Evolutionary conservation across 2,329 filamentous ascomycete genomes (phyloP), one percentile per base, ranked within the genome.

Genomic region (Trichoderma oligosporum): DNA sequence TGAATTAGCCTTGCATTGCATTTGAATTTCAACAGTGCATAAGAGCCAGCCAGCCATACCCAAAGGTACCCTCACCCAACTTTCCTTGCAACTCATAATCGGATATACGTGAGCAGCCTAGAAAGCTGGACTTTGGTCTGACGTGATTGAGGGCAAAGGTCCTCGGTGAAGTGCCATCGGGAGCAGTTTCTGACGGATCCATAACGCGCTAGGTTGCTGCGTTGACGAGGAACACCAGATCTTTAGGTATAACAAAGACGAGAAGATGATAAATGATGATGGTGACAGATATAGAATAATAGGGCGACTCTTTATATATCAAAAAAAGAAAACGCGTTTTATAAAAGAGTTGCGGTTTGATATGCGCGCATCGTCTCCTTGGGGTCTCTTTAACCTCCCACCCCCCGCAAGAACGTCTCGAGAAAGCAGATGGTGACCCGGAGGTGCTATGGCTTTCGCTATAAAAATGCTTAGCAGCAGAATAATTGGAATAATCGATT

Each of bases 11-110:
- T 33, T 24, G 4, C 29, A 41, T 11, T 33, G 7, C 6, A 14
- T 55, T 25, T 7, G 9, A 7, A n/a, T n/a, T n/a, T n/a, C n/a
- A n/a, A n/a, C n/a, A n/a, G 18, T 12, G 12, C 8, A 11, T 25
- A 46, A 27, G n/a, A 46, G 35, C 27, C 36, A 47, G 20, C 41
- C 31, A 29, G 48, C 68, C 83, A 65, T 75, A 89, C 86, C 93
- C 93, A 75, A 97, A 97, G 20, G 93, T 97, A 60, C 93, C 93
- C 72, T 97, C 93, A 64, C 93, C 93, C 56, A 99, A 82, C 74
- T 95, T 95, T 52, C 85, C 85, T 64, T 88, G 75, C 35, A 94
- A 77, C 64, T 92, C 88, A 71, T 94, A 95, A 64, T 91, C 87
- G 64, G 78, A 76, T 63, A 95, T 91, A 67, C 83, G 84, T 47